Conservation (phyloP, 176 grass and related monocot genomes). For the Eragrostis curvula region DNA sequence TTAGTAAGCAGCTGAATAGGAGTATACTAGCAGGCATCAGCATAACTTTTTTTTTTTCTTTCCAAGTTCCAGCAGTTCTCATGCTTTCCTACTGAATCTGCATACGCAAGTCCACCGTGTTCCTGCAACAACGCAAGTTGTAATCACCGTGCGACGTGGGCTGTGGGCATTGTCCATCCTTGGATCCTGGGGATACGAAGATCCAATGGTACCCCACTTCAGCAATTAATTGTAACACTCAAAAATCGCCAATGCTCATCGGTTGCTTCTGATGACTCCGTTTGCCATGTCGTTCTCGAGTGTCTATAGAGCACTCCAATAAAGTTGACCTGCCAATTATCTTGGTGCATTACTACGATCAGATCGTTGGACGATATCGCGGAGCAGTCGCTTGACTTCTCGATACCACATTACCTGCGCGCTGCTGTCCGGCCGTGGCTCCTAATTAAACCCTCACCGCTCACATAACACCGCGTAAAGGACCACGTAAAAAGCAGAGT, state of each 20-base stretch:
- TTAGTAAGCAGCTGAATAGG: too few species aligned
- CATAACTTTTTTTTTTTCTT: too few species aligned
- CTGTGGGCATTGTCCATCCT: neutral
- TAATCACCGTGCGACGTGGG: neutral
- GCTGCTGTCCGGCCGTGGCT: too few species aligned
- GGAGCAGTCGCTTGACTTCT: neutral
- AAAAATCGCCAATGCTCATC: neutral
- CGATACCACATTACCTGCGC: neutral
- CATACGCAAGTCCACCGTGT: neutral
- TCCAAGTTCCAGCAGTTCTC: too few species aligned
- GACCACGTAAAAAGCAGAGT: neutral
- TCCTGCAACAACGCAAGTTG: conserved; percentile 18
- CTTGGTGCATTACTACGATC: neutral
- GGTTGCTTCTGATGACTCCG: neutral
- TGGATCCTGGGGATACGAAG: conserved; percentile 30
- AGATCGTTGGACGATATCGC: neutral
- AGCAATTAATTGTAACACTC: neutral
- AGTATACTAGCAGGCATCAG: too few species aligned
- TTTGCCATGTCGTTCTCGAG: neutral
- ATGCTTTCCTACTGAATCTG: too few species aligned
- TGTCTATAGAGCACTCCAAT: neutral
- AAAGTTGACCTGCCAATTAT: neutral
- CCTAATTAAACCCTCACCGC: too few species aligned
- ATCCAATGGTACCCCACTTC: neutral
- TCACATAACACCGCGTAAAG: neutral